These are phyloP conservation scores for Fusarium sterilihyphosum DNA, from an alignment of 2,329 filamentous ascomycete genomes.

Conservation along the genomic window DNA sequence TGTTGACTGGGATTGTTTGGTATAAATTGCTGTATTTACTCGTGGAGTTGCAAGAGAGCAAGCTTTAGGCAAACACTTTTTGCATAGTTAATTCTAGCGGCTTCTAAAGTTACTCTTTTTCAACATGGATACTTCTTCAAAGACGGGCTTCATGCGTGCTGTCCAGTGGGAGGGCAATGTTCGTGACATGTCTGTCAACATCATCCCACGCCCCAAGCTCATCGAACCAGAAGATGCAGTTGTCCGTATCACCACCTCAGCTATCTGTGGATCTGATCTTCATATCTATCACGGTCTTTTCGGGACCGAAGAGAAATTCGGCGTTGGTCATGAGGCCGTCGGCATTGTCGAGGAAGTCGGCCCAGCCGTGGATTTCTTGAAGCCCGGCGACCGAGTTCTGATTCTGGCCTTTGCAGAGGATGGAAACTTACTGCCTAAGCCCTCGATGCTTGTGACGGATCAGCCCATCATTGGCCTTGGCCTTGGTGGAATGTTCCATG, in stretches of 20 bases:
- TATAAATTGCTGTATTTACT: not conserved
- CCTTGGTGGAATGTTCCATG: not conserved
- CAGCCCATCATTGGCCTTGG: not conserved
- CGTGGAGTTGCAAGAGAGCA: fast-evolving
- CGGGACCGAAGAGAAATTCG: not conserved
- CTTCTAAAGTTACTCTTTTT: fast-evolving
- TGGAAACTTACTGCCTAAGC: not conserved
- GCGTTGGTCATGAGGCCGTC: not conserved
- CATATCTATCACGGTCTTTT: slow-evolving; percentile 5
- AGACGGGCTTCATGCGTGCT: slow-evolving; percentile 9
- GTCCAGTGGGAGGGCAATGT: slow-evolving; percentile 17
- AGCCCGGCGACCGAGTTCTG: slow-evolving; percentile 4
- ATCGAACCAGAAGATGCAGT: slow-evolving; percentile 12
- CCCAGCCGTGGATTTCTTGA: slow-evolving; percentile 9
- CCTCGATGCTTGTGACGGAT: not conserved
- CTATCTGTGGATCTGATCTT: slow-evolving; percentile 10
- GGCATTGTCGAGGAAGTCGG: slow-evolving; percentile 7
- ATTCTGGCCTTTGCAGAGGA: not conserved
- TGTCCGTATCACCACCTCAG: slow-evolving; percentile 2
- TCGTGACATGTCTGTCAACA: slow-evolving; percentile 18
- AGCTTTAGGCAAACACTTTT: fast-evolving
- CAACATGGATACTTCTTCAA: not conserved
- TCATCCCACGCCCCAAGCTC: slow-evolving; percentile 1
- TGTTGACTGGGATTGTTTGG: fast-evolving
- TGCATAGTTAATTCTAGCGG: fast-evolving